phyloP scores from a whole-genome alignment of 2,329 filamentous ascomycete species.

The Aspergillus niger region DNA sequence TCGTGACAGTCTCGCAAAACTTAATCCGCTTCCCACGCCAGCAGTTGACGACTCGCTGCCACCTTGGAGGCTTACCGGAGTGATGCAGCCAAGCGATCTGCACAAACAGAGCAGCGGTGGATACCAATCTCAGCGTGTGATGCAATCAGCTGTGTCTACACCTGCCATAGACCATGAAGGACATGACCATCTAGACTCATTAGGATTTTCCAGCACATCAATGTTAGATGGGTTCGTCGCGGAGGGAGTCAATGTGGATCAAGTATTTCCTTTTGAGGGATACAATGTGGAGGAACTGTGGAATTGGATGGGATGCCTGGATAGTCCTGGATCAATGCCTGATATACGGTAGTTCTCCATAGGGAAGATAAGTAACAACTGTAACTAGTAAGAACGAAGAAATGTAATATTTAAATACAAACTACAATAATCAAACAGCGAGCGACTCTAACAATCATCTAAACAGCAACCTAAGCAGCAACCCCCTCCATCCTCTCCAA shows the following conservation, averaged over 20 bases:
- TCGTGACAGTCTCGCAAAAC: too few relatives aligned
- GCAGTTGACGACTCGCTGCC: not conserved
- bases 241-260: constrained; percentile 9
- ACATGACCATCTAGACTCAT: not conserved
- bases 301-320: constrained; percentile 27
- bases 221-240: constrained; percentile 1
- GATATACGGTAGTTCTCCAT: not conserved
- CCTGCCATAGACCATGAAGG: not conserved
- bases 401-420: too few relatives aligned
- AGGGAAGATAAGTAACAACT: too few relatives aligned
- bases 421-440: too few relatives aligned
- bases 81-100: not conserved
- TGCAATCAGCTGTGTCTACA: not conserved
- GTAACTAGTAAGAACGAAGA: too few relatives aligned
- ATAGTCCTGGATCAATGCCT: constrained; percentile 7
- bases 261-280: constrained; percentile 22
- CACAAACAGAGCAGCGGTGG: not conserved
- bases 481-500: not conserved
- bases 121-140: not conserved
- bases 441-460: too few relatives aligned
- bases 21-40: not conserved
- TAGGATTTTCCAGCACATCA: not conserved
- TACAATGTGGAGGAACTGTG: constrained; percentile 27
- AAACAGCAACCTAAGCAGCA: not conserved
- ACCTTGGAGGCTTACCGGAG: not conserved